A percentile compares a stretch with the other conserved stretches of the same genome.
Evolutionary conservation across 2,329 filamentous ascomycete species (phyloP).

Genomic region (Diaporthe humulicola): DNA sequence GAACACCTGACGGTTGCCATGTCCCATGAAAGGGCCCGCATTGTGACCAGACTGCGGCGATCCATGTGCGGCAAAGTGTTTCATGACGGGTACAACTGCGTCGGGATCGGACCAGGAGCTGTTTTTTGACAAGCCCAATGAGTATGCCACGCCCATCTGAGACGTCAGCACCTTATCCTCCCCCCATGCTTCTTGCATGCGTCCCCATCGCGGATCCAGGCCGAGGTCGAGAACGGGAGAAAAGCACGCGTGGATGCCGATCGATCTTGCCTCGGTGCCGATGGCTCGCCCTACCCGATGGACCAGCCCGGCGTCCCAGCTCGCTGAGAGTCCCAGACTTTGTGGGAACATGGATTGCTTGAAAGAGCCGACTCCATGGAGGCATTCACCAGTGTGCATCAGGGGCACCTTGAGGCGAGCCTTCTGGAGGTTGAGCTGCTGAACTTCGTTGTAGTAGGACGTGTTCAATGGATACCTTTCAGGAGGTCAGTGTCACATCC

Average conservation of each 20-base stretch:
- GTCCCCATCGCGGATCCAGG: constrained; percentile 58
- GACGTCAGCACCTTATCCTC: constrained; percentile 60
- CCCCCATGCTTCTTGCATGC: constrained; percentile 61
- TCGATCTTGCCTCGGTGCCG: constrained; percentile 57
- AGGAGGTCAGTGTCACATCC: background rate
- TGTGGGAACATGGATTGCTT: constrained; percentile 61
- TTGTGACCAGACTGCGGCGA: constrained; percentile 57
- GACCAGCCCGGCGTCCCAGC: constrained; percentile 57
- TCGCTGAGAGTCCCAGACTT: constrained; percentile 55
- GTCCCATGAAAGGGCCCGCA: constrained; percentile 58
- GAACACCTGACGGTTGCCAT: constrained; percentile 57
- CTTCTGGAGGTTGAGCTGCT: constrained; percentile 53
- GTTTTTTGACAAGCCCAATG: constrained; percentile 59
- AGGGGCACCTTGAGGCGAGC: constrained; percentile 55
- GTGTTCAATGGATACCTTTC: constrained; percentile 54
- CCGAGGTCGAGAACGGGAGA: constrained; percentile 59
- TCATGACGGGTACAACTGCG: constrained; percentile 58
- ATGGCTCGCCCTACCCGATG: constrained; percentile 57
- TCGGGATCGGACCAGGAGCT: constrained; percentile 56
- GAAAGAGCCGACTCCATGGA: constrained; percentile 59
- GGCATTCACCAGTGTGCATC: constrained; percentile 58
- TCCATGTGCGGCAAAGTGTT: constrained; percentile 61
- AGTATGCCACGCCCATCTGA: constrained; percentile 59
- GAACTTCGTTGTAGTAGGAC: constrained; percentile 56
- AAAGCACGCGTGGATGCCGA: constrained; percentile 59